Evolutionary conservation across 2,329 filamentous ascomycete genomes (phyloP).

Genomic region (Penicillium sp.): DNA sequence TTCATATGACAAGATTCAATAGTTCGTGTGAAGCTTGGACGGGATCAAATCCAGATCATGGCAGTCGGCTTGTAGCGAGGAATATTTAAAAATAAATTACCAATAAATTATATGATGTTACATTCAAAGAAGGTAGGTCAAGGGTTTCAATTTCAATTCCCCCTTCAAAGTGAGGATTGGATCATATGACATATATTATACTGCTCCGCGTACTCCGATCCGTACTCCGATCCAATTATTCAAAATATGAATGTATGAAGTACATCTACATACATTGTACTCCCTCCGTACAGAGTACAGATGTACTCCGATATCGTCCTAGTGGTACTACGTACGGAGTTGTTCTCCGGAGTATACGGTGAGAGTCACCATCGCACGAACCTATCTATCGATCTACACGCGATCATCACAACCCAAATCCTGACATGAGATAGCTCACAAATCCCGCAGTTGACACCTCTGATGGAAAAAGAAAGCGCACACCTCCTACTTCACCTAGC

Average conservation of each 20-base stretch:
- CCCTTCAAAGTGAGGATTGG: not conserved
- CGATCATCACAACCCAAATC: slow-evolving; percentile 13
- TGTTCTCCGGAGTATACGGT: not conserved
- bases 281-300: too few relatives aligned
- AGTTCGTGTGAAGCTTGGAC: slow-evolving; percentile 3
- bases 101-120: not conserved
- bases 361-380: not conserved
- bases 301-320: not conserved
- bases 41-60: not conserved
- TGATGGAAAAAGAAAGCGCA: not conserved
- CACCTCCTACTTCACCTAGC: not conserved
- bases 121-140: not conserved
- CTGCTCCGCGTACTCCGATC: slow-evolving; percentile 7
- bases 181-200: not conserved
- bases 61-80: too few relatives aligned
- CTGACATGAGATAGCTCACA: slow-evolving; percentile 27
- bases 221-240: slow-evolving; percentile 2
- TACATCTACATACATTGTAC: not conserved
- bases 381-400: slow-evolving; percentile 1
- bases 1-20: slow-evolving; percentile 17
- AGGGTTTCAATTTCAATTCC: not conserved
- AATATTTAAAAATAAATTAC: not conserved
- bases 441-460: slow-evolving; percentile 15
- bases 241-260: not conserved
- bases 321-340: not conserved